These are phyloP conservation scores for Neocucurbitaria cava DNA, from an alignment of 2,329 filamentous ascomycete genomes.

Conservation along the genomic window DNA sequence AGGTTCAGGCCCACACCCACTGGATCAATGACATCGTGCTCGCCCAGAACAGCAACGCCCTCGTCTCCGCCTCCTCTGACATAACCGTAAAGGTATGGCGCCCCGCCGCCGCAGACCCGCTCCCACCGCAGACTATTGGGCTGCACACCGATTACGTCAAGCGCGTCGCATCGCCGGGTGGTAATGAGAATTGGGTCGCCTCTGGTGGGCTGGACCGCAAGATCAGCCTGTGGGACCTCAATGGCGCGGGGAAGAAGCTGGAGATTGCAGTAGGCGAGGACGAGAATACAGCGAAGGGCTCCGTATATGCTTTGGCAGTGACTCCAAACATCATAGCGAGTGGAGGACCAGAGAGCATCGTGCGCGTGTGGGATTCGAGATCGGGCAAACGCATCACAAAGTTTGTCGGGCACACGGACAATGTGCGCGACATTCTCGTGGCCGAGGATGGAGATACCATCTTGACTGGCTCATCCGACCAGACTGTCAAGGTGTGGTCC, in stretches of 20 bases:
- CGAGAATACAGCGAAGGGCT: slow-evolving; percentile 85
- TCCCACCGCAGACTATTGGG: slow-evolving; percentile 81
- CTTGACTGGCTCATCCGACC: slow-evolving; percentile 92
- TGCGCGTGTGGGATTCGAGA: slow-evolving; percentile 89
- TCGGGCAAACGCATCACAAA: slow-evolving; percentile 92
- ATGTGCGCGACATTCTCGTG: slow-evolving; percentile 87
- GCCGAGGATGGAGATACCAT: slow-evolving; percentile 89
- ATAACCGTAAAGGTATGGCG: slow-evolving; percentile 93
- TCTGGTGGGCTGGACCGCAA: slow-evolving; percentile 93
- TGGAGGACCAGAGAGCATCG: slow-evolving; percentile 91
- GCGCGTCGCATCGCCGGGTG: slow-evolving; percentile 80
- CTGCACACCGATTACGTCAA: slow-evolving; percentile 97
- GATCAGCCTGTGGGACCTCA: slow-evolving; percentile 92
- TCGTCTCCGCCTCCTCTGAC: slow-evolving; percentile 93
- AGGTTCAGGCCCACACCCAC: slow-evolving; percentile 85
- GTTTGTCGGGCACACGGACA: slow-evolving; percentile 95
- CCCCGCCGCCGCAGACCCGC: slow-evolving; percentile 68
- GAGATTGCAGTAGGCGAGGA: slow-evolving; percentile 86
- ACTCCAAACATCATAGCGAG: slow-evolving; percentile 84
- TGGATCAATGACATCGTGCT: slow-evolving; percentile 95
- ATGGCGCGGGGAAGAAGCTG: slow-evolving; percentile 82
- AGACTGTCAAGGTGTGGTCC: slow-evolving; percentile 98
- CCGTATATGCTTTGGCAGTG: slow-evolving; percentile 87
- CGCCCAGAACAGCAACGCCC: slow-evolving; percentile 75
- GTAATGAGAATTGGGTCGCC: slow-evolving; percentile 82